A percentile compares a stretch with the other conserved stretches of the same genome.
phyloP scores from a whole-genome alignment of 78 protist genomes.

The Dictyostelium intermedium region DNA sequence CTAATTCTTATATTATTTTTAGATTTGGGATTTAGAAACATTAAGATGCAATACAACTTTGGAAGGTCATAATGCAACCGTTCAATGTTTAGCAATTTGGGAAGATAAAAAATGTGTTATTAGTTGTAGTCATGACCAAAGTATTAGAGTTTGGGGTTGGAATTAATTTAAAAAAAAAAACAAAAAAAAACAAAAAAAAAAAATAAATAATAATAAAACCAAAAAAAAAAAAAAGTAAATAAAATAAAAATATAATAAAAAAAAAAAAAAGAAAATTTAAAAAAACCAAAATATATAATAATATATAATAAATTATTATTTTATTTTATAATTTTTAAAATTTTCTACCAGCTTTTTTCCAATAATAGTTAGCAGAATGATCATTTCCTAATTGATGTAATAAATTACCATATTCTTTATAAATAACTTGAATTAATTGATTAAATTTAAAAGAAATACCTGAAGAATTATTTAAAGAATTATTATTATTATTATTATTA shows the following conservation, averaged over 20 bases:
- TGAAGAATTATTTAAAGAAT: background rate
- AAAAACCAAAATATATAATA: no score
- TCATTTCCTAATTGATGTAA: conserved; percentile 37
- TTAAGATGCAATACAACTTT: conserved; percentile 42
- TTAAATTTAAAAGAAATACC: conserved; percentile 24
- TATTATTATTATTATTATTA: no score
- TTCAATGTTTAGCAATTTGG: conserved; percentile 66
- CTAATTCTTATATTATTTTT: background rate
- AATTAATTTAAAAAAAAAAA: background rate
- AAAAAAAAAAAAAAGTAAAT: background rate
- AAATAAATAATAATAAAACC: background rate
- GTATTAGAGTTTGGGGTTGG: conserved; percentile 60
- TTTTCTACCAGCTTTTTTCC: conserved; percentile 59
- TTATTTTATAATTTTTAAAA: background rate
- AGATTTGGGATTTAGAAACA: conserved; percentile 81
- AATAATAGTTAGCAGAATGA: conserved; percentile 30
- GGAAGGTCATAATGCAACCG: conserved; percentile 75
- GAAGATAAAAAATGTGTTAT: conserved; percentile 39
- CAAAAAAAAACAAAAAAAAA: background rate
- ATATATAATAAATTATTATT: no score
- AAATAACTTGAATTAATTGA: conserved; percentile 54
- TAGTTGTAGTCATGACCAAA: conserved; percentile 54
- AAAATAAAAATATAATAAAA: background rate
- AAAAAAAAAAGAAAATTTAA: no score
- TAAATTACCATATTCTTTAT: conserved; percentile 58